Conservation (phyloP, 2,329 filamentous ascomycete species). For the Pseudogymnoascus sp. region DNA sequence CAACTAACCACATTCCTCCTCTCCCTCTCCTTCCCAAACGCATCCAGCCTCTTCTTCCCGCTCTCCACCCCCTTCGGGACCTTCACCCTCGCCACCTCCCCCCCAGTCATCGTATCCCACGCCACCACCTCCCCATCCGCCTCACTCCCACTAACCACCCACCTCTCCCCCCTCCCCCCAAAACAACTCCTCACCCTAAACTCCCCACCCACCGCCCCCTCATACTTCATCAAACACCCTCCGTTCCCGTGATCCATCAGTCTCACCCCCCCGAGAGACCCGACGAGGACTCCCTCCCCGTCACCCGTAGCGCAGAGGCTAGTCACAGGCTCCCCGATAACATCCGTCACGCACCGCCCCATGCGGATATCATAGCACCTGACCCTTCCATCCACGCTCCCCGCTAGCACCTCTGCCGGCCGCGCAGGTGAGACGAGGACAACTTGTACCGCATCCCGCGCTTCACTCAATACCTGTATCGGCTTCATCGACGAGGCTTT, state of each 20-base stretch:
- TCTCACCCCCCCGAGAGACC: conserved; percentile 64
- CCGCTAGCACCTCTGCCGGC: conserved; percentile 55
- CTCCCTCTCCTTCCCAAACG: conserved; percentile 55
- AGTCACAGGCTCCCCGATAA: conserved; percentile 67
- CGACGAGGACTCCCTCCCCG: conserved; percentile 67
- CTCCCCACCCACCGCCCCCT: conserved; percentile 41
- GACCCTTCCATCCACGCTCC: conserved; percentile 79
- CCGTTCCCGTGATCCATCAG: conserved; percentile 76
- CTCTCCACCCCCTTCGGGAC: conserved; percentile 32
- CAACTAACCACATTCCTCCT: conserved; percentile 56
- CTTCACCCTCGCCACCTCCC: conserved; percentile 55
- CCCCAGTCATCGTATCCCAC: conserved; percentile 79
- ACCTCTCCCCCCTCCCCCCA: conserved; percentile 63
- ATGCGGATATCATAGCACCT: conserved; percentile 76
- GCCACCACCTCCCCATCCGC: conserved; percentile 49
- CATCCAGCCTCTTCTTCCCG: conserved; percentile 47
- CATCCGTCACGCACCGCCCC: conserved; percentile 65
- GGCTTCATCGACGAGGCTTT: conserved; percentile 51
- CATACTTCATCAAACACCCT: conserved; percentile 66
- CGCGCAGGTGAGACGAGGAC: conserved; percentile 18
- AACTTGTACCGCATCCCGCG: conserved; percentile 56
- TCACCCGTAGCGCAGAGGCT: conserved; percentile 66
- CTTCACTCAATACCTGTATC: conserved; percentile 67
- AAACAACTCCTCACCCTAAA: conserved; percentile 41
- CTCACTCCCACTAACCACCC: conserved; percentile 78